These are phyloP conservation scores for Echinochloa phyllopogon DNA, from an alignment of 176 grass and related monocot species.

Conservation along the genomic window DNA sequence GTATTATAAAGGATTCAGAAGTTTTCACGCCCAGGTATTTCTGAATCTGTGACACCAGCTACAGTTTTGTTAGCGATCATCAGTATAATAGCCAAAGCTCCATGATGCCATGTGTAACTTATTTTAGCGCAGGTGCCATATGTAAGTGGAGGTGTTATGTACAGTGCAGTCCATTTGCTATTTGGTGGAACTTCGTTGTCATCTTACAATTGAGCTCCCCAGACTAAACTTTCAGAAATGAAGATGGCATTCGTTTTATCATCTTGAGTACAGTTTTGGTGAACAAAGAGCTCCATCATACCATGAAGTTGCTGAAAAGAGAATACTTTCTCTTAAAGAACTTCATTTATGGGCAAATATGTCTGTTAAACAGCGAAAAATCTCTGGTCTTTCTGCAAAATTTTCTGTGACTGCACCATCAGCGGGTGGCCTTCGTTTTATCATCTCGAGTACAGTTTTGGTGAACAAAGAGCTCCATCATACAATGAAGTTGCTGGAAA, in stretches of 20 bases:
- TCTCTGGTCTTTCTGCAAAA: not conserved
- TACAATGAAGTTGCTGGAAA: not conserved
- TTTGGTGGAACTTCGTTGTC: constrained; percentile 30
- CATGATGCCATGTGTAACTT: constrained; percentile 41
- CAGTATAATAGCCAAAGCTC: constrained; percentile 32
- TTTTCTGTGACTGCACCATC: not conserved
- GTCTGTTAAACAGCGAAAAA: not conserved
- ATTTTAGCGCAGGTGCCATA: constrained; percentile 21
- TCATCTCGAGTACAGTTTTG: not conserved
- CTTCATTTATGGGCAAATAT: not conserved
- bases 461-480: not conserved
- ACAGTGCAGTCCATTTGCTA: constrained; percentile 52
- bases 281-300: not conserved
- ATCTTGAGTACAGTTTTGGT: constrained; percentile 8
- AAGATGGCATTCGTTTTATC: not conserved
- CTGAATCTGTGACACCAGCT: constrained; percentile 40
- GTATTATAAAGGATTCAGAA: constrained; percentile 17
- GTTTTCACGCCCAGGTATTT: not conserved
- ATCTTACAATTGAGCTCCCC: constrained; percentile 8
- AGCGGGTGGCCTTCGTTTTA: not conserved
- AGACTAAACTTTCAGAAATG: constrained; percentile 16
- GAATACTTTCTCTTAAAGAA: not conserved
- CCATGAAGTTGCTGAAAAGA: not conserved
- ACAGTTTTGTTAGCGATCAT: constrained; percentile 55
- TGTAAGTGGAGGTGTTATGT: constrained; percentile 54